Evolutionary conservation across 495 filamentous ascomycete species (phyloP), one percentile per base, ranked within the genome.

Genomic region (Trichoderma orchidacearum): DNA sequence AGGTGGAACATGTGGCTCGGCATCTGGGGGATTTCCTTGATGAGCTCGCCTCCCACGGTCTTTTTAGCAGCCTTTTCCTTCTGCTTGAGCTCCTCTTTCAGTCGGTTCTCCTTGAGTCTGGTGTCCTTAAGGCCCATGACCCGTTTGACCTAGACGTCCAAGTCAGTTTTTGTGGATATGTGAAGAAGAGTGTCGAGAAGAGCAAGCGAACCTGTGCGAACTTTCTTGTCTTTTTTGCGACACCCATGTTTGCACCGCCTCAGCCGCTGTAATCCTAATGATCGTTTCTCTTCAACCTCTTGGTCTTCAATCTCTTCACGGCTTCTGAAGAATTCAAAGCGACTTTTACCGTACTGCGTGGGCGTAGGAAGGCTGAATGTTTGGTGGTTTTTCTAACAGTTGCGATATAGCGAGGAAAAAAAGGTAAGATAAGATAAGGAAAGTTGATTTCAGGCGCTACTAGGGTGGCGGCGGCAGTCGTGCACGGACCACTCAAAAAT

Each of bases 1-100:
- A 89, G 80, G 74, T 95, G 96, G 83, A 96, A 98, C 70, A 98
- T 84, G 50, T 81, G 78, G 7, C 90, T 90, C 6, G 92, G 85
- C 55, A 86, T 83, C 70, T 91, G 85, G 11, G 85, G 80, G 80
- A 89, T 79, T 71, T 89, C 84, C 34, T 85, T 84, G 11, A 87
- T 72, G 30, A 82, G 64, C 31, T 82, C 77, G 52, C 65, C 57
- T 72, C 71, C 57, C 82, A 83, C 45, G 53, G 53, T 65, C 63
- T 82, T 83, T 64, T 82, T 80, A 62, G 75, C 71, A 55, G 71
- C 75, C 57, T 73, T 68, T 31, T 70, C 66, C 58, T 83, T 63
- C 60, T 81, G 82, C 61, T 82, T 78, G 60, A 77, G 67, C 38
- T 85, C 82, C 30, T 70, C 69, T 61, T 82, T 82, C 56, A 60